Percentiles rank a stretch among this genome's conserved stretches.
Conservation (phyloP, 306 rosid species). For the Prunus salicina region DNA sequence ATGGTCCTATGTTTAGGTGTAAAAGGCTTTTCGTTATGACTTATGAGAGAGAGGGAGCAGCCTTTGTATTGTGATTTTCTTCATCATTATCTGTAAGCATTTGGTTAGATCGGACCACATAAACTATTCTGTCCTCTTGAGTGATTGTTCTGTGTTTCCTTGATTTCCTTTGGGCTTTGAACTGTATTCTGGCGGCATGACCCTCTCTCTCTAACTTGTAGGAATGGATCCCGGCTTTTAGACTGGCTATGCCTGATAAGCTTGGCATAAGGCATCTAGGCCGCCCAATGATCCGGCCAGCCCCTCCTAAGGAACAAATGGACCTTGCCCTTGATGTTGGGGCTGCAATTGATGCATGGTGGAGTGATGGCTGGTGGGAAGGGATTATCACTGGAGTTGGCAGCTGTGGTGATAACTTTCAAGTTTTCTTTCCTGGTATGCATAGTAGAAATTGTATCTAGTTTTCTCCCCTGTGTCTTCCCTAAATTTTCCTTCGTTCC, state of each 20-base stretch:
- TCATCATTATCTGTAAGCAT: not conserved
- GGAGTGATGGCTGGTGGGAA: constrained; percentile 99
- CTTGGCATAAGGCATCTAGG: constrained; percentile 77
- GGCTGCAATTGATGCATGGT: constrained; percentile 90
- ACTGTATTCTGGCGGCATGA: not conserved
- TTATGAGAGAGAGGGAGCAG: not conserved
- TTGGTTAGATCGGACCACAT: not conserved
- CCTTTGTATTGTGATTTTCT: not conserved
- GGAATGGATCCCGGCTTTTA: constrained; percentile 91
- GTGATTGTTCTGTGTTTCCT: not conserved
- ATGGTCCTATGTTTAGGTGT: not conserved
- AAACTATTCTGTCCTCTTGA: not conserved
- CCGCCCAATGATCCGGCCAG: constrained; percentile 75
- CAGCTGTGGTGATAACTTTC: constrained; percentile 38
- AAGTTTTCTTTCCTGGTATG: constrained; percentile 78
- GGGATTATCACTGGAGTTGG: constrained; percentile 69
- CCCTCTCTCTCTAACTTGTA: constrained; percentile 34
- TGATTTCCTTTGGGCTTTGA: constrained; percentile 6
- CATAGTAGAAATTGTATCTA: constrained; percentile 8
- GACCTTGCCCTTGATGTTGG: constrained; percentile 57
- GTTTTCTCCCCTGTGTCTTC: not conserved
- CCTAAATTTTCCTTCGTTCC: constrained; percentile 1
- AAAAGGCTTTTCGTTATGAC: not conserved
- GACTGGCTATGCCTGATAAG: constrained; percentile 80
- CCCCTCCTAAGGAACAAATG: constrained; percentile 50